Evolutionary conservation across 345 rosid genomes (phyloP).

Genomic region (Angophora floribunda): DNA sequence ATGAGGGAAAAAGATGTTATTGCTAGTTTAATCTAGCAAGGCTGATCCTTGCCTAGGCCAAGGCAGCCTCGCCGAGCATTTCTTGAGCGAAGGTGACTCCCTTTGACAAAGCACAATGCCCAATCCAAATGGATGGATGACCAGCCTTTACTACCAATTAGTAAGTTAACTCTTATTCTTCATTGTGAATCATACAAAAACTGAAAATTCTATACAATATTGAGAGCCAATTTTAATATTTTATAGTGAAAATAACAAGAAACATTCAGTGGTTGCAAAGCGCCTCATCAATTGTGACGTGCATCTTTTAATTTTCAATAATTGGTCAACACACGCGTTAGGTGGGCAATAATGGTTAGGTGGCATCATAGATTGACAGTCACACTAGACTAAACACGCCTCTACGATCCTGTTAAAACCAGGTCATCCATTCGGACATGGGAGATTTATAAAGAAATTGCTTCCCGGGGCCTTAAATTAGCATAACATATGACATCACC

Average conservation of each 20-base stretch:
- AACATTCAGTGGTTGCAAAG: not conserved
- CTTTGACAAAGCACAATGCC: too few relatives aligned
- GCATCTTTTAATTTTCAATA: not conserved
- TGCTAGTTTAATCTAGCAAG: too few relatives aligned
- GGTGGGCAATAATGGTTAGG: accelerated
- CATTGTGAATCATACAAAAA: not conserved
- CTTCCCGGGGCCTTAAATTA: not conserved
- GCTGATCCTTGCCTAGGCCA: too few relatives aligned
- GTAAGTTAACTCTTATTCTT: too few relatives aligned
- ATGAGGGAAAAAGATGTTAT: not conserved
- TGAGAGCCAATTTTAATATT: not conserved
- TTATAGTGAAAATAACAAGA: too few relatives aligned
- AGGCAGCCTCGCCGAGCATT: too few relatives aligned
- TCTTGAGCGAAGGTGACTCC: too few relatives aligned
- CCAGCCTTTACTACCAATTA: too few relatives aligned
- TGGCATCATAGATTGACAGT: too few relatives aligned
- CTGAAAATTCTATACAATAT: too few relatives aligned
- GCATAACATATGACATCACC: not conserved
- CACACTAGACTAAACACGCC: not conserved
- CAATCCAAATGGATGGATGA: too few relatives aligned
- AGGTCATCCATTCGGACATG: not conserved
- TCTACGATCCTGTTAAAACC: accelerated
- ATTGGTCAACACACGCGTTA: accelerated
- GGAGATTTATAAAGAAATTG: not conserved
- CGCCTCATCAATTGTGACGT: accelerated